Conservation (phyloP, 2,329 filamentous ascomycete species). For the Ascochyta koolunga region DNA sequence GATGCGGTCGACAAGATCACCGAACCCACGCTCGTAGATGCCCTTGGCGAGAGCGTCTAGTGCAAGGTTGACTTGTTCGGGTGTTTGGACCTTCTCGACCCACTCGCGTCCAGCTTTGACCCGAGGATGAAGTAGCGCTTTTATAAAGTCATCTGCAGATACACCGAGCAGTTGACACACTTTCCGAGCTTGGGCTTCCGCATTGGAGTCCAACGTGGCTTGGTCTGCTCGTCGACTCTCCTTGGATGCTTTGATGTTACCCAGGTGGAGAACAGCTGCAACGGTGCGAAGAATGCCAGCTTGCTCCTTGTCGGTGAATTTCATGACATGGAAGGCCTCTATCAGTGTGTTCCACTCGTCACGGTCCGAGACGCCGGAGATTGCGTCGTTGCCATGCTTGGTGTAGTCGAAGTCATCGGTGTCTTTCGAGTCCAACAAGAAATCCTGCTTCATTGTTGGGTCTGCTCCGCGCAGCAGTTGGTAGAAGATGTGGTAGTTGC, state of each 20-base stretch:
- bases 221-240: slow-evolving; percentile 92
- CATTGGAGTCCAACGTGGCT: slow-evolving; percentile 78
- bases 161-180: slow-evolving; percentile 88
- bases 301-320: slow-evolving; percentile 86
- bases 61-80: slow-evolving; percentile 89
- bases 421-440: slow-evolving; percentile 75
- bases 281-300: slow-evolving; percentile 82
- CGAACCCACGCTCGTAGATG: slow-evolving; percentile 96
- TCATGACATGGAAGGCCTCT: slow-evolving; percentile 94
- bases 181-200: slow-evolving; percentile 74
- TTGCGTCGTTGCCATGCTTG: slow-evolving; percentile 86
- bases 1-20: slow-evolving; percentile 88
- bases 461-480: slow-evolving; percentile 89
- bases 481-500: slow-evolving; percentile 98
- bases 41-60: slow-evolving; percentile 94
- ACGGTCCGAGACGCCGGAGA: slow-evolving; percentile 84
- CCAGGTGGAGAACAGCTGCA: slow-evolving; percentile 89
- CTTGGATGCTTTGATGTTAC: slow-evolving; percentile 87
- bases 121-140: slow-evolving; percentile 85
- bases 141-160: slow-evolving; percentile 80
- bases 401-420: slow-evolving; percentile 93
- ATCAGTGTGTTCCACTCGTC: slow-evolving; percentile 90
- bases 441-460: slow-evolving; percentile 71
- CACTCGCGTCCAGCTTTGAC: slow-evolving; percentile 97
- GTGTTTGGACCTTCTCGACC: slow-evolving; percentile 98